Conservation (phyloP, 2,329 filamentous ascomycete species). For the Xylaria arbuscula region DNA sequence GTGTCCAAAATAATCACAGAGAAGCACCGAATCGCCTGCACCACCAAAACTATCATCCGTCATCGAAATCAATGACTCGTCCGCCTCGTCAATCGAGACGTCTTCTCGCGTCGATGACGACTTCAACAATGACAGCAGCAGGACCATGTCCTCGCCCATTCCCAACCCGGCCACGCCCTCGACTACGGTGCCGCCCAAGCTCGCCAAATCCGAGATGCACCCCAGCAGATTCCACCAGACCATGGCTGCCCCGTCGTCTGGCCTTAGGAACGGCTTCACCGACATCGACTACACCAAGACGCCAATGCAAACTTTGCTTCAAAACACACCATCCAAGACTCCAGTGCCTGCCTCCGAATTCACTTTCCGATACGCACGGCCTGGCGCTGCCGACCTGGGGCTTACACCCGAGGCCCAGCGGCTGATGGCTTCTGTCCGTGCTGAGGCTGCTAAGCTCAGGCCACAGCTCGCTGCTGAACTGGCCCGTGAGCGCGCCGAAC, state of each 20-base stretch:
- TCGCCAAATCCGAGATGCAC: constrained; percentile 86
- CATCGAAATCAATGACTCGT: constrained; percentile 56
- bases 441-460: constrained; percentile 77
- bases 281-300: constrained; percentile 72
- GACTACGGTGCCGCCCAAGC: constrained; percentile 73
- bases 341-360: constrained; percentile 68
- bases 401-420: constrained; percentile 71
- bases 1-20: constrained; percentile 25
- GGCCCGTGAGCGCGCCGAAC: constrained; percentile 63
- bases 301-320: constrained; percentile 57
- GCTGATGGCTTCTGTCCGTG: constrained; percentile 75
- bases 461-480: constrained; percentile 72
- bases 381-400: constrained; percentile 57
- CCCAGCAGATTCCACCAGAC: constrained; percentile 84
- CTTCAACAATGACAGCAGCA: constrained; percentile 2
- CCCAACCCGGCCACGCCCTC: constrained; percentile 66
- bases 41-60: constrained; percentile 45
- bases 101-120: constrained; percentile 33
- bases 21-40: constrained; percentile 42
- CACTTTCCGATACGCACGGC: constrained; percentile 70
- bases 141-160: constrained; percentile 52
- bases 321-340: constrained; percentile 73
- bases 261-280: constrained; percentile 82
- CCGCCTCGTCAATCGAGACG: constrained; percentile 45
- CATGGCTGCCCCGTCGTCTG: constrained; percentile 80